Evolutionary conservation across 352 stramenopile genomes (phyloP), one percentile per base, ranked within the genome.

Genomic region (Globisporangium heterothallicum): DNA sequence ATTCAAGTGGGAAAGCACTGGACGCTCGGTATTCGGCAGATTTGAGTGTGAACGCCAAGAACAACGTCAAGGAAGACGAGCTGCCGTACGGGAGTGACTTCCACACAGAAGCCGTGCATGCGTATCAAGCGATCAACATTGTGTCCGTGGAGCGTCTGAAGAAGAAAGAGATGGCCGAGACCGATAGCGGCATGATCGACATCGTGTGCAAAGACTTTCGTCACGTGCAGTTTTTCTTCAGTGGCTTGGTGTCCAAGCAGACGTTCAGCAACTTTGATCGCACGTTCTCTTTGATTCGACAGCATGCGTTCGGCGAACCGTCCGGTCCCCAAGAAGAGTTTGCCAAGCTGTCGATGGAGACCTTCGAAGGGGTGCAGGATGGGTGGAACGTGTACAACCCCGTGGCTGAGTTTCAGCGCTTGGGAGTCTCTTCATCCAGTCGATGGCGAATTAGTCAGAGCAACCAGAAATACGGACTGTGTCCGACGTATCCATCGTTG

Each of bases 131-230:
- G 8, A 89, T 92, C 50, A 70, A 74, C 2, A 55, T 93, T 0
- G 58, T 85, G 9, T 74, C 78, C 1, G 82, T 92, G 32, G 80
- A 93, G 24, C 78, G 76, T 29, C 57, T 84, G 18, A 91, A 91
- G 61, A 64, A 78, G 36, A 86, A 90, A 26, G 78, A 92, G 38
- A 77, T 83, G 57, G 74, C 70, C 19, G 83, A 93, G 59, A 85
- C 64, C 0, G 80, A 93, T 47, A 86, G 61, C 29, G 82, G 83
- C 9, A 25, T 90, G 19, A 51, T 93, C 6, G 78, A 90, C 42
- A 50, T 93, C 30, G 61, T 87, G 10, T 84, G 78, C 53, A 93
- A 93, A 43, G 83, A 93, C 63, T 87, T 92, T 40, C 80, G 83
- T 4, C 80, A 77, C 30, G 56, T 90, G 7, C 80, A 90, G 48